phyloP scores from a whole-genome alignment of 2,329 filamentous ascomycete species.

The Aspergillaceae sp. region DNA sequence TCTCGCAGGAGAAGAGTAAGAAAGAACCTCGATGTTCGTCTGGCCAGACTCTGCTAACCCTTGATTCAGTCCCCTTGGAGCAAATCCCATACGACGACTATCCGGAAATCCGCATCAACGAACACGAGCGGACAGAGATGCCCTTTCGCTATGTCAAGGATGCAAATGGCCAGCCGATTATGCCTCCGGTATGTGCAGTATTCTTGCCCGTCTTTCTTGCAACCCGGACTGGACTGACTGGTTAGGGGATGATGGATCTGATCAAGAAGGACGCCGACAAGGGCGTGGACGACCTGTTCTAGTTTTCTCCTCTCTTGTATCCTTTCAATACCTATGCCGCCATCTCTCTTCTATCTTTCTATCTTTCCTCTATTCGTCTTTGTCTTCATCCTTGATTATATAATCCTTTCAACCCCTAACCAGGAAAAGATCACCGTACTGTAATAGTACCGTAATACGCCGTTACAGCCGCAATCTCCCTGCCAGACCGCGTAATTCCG shows the following conservation, averaged over 20 bases:
- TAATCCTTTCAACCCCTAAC: not conserved
- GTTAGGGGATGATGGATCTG: conserved; percentile 83
- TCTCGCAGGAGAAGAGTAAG: conserved; percentile 72
- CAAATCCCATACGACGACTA: conserved; percentile 77
- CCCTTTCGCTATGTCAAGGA: conserved; percentile 90
- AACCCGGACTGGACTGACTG: conserved; percentile 4
- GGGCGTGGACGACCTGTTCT: conserved; percentile 77
- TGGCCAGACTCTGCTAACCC: not conserved
- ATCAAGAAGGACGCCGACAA: conserved; percentile 94
- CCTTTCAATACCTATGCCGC: not conserved
- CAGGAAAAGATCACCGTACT: not conserved
- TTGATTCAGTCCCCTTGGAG: conserved; percentile 58
- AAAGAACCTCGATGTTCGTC: not conserved
- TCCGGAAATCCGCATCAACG: conserved; percentile 80
- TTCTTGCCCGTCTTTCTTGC: not conserved
- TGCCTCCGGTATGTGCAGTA: conserved; percentile 66
- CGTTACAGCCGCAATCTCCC: not conserved
- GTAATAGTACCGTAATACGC: not conserved
- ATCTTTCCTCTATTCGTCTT: not conserved
- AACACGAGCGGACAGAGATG: conserved; percentile 94
- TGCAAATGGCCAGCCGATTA: conserved; percentile 67
- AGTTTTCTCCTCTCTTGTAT: conserved; percentile 8
- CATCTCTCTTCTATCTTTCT: not conserved
- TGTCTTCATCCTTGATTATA: not conserved
- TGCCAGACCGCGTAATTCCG: not conserved